Conservation (phyloP, 495 filamentous ascomycete species). For the Lasiosphaeriaceae sp. region DNA sequence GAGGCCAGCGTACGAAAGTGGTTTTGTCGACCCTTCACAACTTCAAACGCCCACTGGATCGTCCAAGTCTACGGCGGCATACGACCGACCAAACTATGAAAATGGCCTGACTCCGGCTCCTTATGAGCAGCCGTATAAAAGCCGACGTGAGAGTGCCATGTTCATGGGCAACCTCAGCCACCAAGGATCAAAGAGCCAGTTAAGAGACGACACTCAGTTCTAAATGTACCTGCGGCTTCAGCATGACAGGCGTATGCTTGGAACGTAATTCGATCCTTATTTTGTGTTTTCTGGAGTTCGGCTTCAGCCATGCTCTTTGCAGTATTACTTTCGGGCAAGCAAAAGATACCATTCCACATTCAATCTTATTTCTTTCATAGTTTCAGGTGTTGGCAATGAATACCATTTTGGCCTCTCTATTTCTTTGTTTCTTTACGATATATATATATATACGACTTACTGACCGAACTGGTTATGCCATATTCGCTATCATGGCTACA, state of each 20-base stretch:
- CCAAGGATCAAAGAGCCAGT: constrained; percentile 41
- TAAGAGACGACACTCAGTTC: constrained; percentile 41
- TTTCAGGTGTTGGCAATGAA: background rate
- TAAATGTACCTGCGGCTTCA: constrained; percentile 8
- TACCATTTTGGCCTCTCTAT: background rate
- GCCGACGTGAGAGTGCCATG: constrained; percentile 44
- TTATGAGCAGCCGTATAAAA: constrained; percentile 40
- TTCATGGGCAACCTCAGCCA: constrained; percentile 44
- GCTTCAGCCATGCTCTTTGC: constrained; percentile 13
- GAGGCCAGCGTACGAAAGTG: constrained; percentile 38
- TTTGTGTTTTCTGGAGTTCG: constrained; percentile 5
- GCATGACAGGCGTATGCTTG: background rate
- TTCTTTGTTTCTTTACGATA: constrained; percentile 1
- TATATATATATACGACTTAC: constrained; percentile 3
- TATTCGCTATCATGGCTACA: background rate
- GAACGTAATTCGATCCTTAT: background rate
- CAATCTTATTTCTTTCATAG: background rate
- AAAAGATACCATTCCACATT: constrained; percentile 9
- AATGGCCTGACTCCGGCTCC: constrained; percentile 32
- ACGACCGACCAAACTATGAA: constrained; percentile 42
- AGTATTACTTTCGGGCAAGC: constrained; percentile 2
- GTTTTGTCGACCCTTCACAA: constrained; percentile 21
- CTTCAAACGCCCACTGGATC: constrained; percentile 17
- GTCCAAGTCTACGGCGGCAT: constrained; percentile 25
- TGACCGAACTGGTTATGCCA: background rate